Evolutionary conservation across 495 filamentous ascomycete species (phyloP).

Genomic region (Rhizodiscina lignyota): DNA sequence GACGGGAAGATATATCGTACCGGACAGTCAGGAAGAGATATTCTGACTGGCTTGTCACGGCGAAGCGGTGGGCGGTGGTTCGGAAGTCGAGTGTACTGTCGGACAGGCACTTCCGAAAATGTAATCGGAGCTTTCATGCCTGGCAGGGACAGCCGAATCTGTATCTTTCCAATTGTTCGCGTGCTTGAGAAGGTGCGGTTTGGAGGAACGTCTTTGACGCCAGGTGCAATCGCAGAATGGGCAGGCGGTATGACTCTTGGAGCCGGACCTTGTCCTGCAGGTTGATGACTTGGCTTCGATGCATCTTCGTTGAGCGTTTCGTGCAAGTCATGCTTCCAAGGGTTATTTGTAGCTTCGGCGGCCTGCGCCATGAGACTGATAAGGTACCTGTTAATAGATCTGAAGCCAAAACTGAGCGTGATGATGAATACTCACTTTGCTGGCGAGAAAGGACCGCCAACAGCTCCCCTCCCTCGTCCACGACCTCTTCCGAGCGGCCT

Average conservation of each 20-base stretch:
- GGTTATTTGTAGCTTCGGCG: conserved; percentile 45
- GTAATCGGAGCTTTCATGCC: conserved; percentile 54
- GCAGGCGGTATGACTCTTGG: neutral
- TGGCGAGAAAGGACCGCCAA: conserved; percentile 37
- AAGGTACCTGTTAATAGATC: conserved; percentile 10
- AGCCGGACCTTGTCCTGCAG: conserved; percentile 7
- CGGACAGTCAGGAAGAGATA: conserved; percentile 65
- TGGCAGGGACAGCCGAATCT: conserved; percentile 63
- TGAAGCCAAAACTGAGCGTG: neutral
- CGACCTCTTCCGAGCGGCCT: conserved; percentile 48
- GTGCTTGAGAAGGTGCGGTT: conserved; percentile 57
- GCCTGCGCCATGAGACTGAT: conserved; percentile 26
- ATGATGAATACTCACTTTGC: conserved; percentile 29
- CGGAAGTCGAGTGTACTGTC: conserved; percentile 80
- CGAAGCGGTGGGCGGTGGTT: conserved; percentile 89
- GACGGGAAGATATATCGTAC: conserved; percentile 84
- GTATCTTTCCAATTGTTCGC: conserved; percentile 55
- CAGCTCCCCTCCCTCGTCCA: conserved; percentile 36
- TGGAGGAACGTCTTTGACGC: conserved; percentile 10
- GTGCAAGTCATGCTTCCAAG: conserved; percentile 93
- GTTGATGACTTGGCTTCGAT: conserved; percentile 17
- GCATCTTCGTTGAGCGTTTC: conserved; percentile 39
- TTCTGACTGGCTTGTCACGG: conserved; percentile 89
- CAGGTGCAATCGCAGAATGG: neutral
- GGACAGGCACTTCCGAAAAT: conserved; percentile 57